These are phyloP conservation scores for Leersia perrieri DNA, from an alignment of 176 grass and related monocot genomes.

Conservation along the genomic window DNA sequence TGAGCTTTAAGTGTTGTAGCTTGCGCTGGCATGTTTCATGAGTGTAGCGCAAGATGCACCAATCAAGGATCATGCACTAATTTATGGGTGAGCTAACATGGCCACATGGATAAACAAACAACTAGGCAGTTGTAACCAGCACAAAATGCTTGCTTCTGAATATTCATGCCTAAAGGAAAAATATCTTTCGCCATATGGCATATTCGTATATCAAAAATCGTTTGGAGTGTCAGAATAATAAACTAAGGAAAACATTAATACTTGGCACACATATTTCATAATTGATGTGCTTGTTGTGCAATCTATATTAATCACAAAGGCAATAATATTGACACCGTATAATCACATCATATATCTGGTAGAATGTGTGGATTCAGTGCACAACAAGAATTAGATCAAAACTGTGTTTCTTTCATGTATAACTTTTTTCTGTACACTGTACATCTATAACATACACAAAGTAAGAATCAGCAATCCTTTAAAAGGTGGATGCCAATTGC, in stretches of 20 bases:
- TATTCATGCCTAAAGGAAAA: too few species aligned
- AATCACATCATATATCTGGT: background rate
- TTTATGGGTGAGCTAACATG: background rate
- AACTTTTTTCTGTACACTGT: background rate
- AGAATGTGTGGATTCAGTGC: background rate
- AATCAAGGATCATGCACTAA: too few species aligned
- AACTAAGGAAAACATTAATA: too few species aligned
- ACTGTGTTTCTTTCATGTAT: background rate
- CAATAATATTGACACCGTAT: background rate
- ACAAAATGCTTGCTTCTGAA: background rate
- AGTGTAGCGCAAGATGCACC: too few species aligned
- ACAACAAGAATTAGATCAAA: background rate
- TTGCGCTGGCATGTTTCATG: too few species aligned
- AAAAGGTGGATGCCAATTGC: slow-evolving; percentile 26
- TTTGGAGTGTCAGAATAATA: too few species aligned
- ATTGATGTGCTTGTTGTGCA: too few species aligned
- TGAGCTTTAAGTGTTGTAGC: too few species aligned
- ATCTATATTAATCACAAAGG: too few species aligned
- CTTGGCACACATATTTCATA: too few species aligned
- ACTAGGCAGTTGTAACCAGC: background rate
- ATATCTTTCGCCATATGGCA: too few species aligned
- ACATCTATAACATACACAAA: background rate
- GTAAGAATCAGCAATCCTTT: slow-evolving; percentile 17
- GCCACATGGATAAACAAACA: background rate
- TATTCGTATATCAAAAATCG: too few species aligned